Conservation (phyloP, 805 yeast genomes). For the Metschnikowia henanensis region DNA sequence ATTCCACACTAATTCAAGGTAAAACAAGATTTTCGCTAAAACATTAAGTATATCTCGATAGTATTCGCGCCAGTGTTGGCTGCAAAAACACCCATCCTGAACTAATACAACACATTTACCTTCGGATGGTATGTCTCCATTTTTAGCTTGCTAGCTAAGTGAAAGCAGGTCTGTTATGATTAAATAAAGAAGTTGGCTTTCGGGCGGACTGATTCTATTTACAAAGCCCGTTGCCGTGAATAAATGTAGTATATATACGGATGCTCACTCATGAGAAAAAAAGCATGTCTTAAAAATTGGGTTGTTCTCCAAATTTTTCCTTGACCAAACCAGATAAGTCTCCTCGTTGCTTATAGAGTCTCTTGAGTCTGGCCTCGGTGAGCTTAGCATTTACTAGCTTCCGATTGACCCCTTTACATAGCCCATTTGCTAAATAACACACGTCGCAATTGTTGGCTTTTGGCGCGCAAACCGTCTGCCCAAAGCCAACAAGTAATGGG, state of each 20-base stretch:
- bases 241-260: no score
- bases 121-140: no score
- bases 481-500: constrained; percentile 89
- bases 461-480: constrained; percentile 83
- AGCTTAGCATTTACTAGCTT: constrained; percentile 33
- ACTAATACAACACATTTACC: no score
- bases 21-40: no score
- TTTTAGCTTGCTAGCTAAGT: no score
- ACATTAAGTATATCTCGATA: background rate
- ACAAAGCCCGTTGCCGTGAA: no score
- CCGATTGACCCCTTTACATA: constrained; percentile 61
- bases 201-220: no score
- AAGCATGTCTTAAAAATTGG: background rate
- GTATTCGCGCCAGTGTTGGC: background rate
- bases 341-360: constrained; percentile 34
- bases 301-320: background rate
- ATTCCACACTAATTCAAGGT: no score
- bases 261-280: no score
- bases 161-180: no score
- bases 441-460: constrained; percentile 68
- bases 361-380: constrained; percentile 27
- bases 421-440: constrained; percentile 54
- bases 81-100: no score
- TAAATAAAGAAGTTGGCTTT: no score
- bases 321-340: constrained; percentile 26